Base-by-base conservation (phyloP, 192 early-diverging fungal species). In the Thoreauomyces humboldtii region DNA sequence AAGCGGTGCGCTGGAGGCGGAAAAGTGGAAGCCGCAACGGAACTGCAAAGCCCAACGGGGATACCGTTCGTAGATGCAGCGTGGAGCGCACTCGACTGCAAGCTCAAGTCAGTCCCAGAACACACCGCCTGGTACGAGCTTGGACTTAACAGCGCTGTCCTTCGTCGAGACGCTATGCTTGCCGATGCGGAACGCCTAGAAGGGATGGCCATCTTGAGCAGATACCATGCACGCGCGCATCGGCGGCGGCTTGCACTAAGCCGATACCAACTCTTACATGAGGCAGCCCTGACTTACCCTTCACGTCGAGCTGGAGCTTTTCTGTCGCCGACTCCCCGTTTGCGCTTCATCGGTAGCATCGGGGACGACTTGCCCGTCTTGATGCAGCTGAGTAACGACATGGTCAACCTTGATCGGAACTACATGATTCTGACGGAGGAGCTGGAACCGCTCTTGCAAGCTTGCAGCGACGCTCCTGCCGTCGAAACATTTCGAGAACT, bases 211-310 rank as follows among this genome's bases (percentile, higher is more conserved):
- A 41, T 41, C 17, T 41, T 57, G 35, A 57, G 22, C 12, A 38
- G 27, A 25, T 38, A 27, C 55, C 34, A 38, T 11, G 36, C 55
- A 7, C 31, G 55, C n/a, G 34, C n/a, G 44, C 54, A 69, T 17
- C 57, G 62, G 31, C 63, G 44, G 2, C 32, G 44, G 34, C 38
- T 73, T 14, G 50, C 65, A 24, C 31, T 73, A 28, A 11, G 31
- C 22, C 57, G 72, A 12, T 73, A 56, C 38, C 66, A 69, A 57
- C 52, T 71, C 22, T 19, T 73, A 11, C 65, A 73, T 42, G 67
- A 68, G 52, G n/a, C 33, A 5, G 47, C 29, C n/a, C 34, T 68
- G 24, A 57, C 43, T 24, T 46, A 44, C 2, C 62, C 47, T 28
- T 17, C 29, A 7, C 46, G 59, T 17, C 29, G 19, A 5, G 11